Evolutionary conservation across 805 yeast genomes (phyloP).

Genomic region (Grigorovia humatica): DNA sequence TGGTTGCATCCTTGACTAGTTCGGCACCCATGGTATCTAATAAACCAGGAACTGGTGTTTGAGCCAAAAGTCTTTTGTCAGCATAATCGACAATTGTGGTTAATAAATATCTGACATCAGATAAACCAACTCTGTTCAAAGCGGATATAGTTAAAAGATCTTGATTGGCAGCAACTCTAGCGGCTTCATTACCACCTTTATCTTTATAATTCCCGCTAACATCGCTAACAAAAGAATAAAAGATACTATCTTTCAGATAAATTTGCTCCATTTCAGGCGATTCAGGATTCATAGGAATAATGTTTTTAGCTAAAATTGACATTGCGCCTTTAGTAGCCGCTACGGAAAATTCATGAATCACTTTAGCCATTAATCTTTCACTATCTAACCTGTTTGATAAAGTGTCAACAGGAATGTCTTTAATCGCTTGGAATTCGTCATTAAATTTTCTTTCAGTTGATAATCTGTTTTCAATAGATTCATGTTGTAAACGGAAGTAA

Average conservation of each 20-base stretch:
- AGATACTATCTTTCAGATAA: slow-evolving; percentile 71
- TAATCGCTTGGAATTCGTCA: slow-evolving; percentile 76
- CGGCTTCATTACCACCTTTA: slow-evolving; percentile 78
- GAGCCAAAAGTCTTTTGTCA: slow-evolving; percentile 82
- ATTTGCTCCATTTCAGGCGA: slow-evolving; percentile 55
- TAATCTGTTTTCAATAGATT: slow-evolving; percentile 20
- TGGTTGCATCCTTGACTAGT: slow-evolving; percentile 32
- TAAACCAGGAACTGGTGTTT: slow-evolving; percentile 90
- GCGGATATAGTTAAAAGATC: slow-evolving; percentile 66
- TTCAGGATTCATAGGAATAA: slow-evolving; percentile 71
- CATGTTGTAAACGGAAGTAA: slow-evolving; percentile 46
- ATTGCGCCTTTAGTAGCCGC: slow-evolving; percentile 75
- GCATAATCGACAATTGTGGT: slow-evolving; percentile 84
- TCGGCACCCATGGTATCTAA: slow-evolving; percentile 33
- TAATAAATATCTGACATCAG: slow-evolving; percentile 58
- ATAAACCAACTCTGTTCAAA: slow-evolving; percentile 54
- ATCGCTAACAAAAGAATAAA: slow-evolving; percentile 72
- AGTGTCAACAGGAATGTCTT: slow-evolving; percentile 52
- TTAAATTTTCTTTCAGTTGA: slow-evolving; percentile 63
- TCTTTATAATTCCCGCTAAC: slow-evolving; percentile 44
- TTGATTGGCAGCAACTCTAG: slow-evolving; percentile 66
- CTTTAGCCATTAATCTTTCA: slow-evolving; percentile 64
- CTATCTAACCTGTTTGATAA: slow-evolving; percentile 60
- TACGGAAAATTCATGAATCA: slow-evolving; percentile 64
- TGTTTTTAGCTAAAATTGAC: slow-evolving; percentile 60